Evolutionary conservation across 2,329 filamentous ascomycete genomes (phyloP), one percentile per base, ranked within the genome.

Genomic region (Trichoderma endophyticum): DNA sequence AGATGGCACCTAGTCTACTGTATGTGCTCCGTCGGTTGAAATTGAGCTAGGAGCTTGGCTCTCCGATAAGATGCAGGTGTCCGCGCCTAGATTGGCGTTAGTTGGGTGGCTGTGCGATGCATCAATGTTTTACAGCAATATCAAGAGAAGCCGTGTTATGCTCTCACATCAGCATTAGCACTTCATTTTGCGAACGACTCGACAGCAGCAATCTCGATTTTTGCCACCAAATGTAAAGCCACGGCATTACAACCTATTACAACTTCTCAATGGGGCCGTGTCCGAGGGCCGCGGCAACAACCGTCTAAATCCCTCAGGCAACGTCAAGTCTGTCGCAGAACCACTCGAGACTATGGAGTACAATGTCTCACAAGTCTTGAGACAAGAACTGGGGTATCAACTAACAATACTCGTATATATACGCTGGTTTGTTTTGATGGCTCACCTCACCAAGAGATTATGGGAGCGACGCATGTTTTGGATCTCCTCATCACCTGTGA

Each of bases 31-130:
- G 18, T 15, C 11, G 12, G 26, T 14, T 32, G 18, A 59, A 43
- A 54, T 32, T 39, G 54, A 63, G 28, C 32, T 34, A 71, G 39
- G 18, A 60, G 61, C 70, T 71, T 67, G 70, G 63, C 56, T 59
- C 28, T 65, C 62, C 51, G 69, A 71, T 71, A 71, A 71, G 69
- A 48, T 51, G 62, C 61, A 59, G 69, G 62, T 65, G 51, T 65
- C 69, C 56, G 65, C n/a, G 54, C 56, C n/a, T 48, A 48, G 61
- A 64, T 30, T 21, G 24, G 26, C 18, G 9, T 30, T 48, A 18
- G 54, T 26, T 48, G 24, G 11, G 65, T 68, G 65, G 54, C 56
- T 60, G 65, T 60, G 56, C 65, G 26, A 60, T 8, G 18, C 26
- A 32, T 43, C 39, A 43, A 43, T 28, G 26, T 60, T 15, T 39